Conservation (phyloP, 495 filamentous ascomycete genomes). For the Coniosporium apollinis region DNA sequence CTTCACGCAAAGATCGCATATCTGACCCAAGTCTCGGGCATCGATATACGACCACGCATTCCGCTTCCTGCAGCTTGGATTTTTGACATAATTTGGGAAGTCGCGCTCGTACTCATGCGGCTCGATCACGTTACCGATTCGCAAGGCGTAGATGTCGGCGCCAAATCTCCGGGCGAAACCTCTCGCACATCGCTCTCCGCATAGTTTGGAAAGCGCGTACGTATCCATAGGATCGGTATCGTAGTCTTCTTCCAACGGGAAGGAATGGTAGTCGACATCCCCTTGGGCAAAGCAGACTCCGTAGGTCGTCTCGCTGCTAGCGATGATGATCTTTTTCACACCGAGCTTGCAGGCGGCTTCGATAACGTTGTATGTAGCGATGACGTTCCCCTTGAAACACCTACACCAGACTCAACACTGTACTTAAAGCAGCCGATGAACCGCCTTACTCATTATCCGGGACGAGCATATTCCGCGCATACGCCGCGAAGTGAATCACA, state of each 20-base stretch:
- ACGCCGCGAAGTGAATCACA: constrained; percentile 45
- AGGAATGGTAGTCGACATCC: constrained; percentile 35
- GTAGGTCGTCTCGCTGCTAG: constrained; percentile 40
- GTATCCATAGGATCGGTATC: constrained; percentile 38
- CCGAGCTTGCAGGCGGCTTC: constrained; percentile 42
- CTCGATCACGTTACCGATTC: constrained; percentile 41
- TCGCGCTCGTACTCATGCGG: constrained; percentile 39
- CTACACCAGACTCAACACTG: too few species aligned
- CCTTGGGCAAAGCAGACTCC: constrained; percentile 42
- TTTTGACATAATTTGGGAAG: constrained; percentile 32
- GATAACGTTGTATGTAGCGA: constrained; percentile 40
- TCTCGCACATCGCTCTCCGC: constrained; percentile 36
- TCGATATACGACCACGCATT: constrained; percentile 47
- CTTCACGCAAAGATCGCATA: constrained; percentile 33
- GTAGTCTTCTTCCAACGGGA: constrained; percentile 39
- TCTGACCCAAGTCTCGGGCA: constrained; percentile 40
- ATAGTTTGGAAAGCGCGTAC: constrained; percentile 44
- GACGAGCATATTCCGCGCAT: constrained; percentile 42
- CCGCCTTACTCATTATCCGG: constrained; percentile 46
- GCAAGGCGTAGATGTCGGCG: constrained; percentile 40
- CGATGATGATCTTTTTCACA: constrained; percentile 43
- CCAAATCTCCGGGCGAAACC: constrained; percentile 37
- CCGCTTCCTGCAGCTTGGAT: constrained; percentile 31
- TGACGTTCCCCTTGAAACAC: constrained; percentile 37
- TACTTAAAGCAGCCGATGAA: too few species aligned